phyloP scores from a whole-genome alignment of 192 early-diverging fungal species.

The Entomortierella parvispora region DNA sequence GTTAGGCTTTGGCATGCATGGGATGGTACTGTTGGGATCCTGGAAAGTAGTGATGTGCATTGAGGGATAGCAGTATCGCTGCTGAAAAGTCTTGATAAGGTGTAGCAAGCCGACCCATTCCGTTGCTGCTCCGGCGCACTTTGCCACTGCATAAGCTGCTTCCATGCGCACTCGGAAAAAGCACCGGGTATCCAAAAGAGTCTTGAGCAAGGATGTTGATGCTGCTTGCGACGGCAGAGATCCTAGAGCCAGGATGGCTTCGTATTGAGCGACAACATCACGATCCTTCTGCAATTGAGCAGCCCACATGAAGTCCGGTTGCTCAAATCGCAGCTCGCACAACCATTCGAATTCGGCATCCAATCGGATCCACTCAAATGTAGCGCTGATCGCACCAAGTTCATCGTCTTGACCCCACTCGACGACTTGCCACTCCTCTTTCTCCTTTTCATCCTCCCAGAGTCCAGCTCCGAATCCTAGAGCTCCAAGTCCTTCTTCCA shows the following conservation, averaged over 20 bases:
- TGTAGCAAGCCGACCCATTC: conserved; percentile 78
- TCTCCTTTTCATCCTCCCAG: conserved; percentile 68
- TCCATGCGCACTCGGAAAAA: conserved; percentile 91
- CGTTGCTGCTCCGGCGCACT: conserved; percentile 65
- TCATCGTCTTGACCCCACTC: conserved; percentile 88
- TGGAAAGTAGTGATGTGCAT: conserved; percentile 30
- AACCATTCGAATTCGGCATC: conserved; percentile 97
- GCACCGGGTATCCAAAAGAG: conserved; percentile 79
- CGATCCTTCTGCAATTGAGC: conserved; percentile 89
- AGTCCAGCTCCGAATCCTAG: conserved; percentile 60
- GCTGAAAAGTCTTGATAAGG: conserved; percentile 77
- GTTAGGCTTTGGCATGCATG: conserved; percentile 83
- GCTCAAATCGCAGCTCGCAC: conserved; percentile 84
- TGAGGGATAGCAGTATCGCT: conserved; percentile 74
- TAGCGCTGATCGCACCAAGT: conserved; percentile 59
- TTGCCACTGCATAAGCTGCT: conserved; percentile 76
- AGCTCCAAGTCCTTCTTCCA: conserved; percentile 70
- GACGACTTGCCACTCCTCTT: conserved; percentile 76
- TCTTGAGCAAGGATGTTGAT: conserved; percentile 78
- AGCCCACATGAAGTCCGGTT: conserved; percentile 96
- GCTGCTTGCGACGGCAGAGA: conserved; percentile 69
- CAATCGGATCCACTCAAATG: conserved; percentile 97
- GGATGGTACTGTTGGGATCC: conserved; percentile 54
- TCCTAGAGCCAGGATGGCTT: conserved; percentile 58
- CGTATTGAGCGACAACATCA: conserved; percentile 92